Conservation (phyloP, 2,329 filamentous ascomycete species). For the Shiraia sp. region DNA sequence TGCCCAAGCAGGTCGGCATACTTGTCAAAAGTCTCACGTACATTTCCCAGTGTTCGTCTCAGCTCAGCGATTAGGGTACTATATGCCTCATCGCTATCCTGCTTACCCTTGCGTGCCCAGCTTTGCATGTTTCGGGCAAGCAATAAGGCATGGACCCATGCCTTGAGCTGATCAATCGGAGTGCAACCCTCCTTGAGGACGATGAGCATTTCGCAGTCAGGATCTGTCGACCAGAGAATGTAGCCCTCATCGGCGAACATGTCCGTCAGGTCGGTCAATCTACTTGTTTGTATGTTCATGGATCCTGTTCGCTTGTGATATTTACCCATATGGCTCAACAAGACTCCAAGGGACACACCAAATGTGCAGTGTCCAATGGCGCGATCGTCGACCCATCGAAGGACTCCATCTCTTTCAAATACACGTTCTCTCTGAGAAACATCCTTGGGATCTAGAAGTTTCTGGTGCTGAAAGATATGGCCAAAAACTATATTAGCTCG, state of each 20-base stretch:
- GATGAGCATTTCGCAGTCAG: conserved; percentile 54
- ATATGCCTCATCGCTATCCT: conserved; percentile 12
- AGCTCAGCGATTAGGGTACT: conserved; percentile 48
- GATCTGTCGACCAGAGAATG: conserved; percentile 60
- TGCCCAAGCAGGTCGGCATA: conserved; percentile 48
- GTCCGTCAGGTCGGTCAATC: conserved; percentile 54
- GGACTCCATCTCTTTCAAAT: conserved; percentile 66
- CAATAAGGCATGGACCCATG: conserved; percentile 65
- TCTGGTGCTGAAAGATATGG: conserved; percentile 43
- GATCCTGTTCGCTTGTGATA: conserved; percentile 31
- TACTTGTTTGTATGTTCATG: conserved; percentile 30
- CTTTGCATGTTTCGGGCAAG: conserved; percentile 41
- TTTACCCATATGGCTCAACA: conserved; percentile 35
- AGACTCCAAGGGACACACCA: conserved; percentile 52
- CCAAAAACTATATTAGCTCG: conserved; percentile 78
- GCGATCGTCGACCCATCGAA: conserved; percentile 58
- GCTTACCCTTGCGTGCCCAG: conserved; percentile 12
- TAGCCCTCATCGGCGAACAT: conserved; percentile 60
- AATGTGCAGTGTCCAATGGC: conserved; percentile 59
- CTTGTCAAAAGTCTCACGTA: conserved; percentile 50
- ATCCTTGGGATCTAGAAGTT: conserved; percentile 65
- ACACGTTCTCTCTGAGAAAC: conserved; percentile 64
- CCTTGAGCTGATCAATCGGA: conserved; percentile 58
- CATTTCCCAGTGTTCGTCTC: conserved; percentile 44
- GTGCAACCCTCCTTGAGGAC: conserved; percentile 64